Evolutionary conservation across 202 grass and related monocot species (phyloP), one percentile per base, ranked within the genome.

Genomic region (Musa balbisiana): DNA sequence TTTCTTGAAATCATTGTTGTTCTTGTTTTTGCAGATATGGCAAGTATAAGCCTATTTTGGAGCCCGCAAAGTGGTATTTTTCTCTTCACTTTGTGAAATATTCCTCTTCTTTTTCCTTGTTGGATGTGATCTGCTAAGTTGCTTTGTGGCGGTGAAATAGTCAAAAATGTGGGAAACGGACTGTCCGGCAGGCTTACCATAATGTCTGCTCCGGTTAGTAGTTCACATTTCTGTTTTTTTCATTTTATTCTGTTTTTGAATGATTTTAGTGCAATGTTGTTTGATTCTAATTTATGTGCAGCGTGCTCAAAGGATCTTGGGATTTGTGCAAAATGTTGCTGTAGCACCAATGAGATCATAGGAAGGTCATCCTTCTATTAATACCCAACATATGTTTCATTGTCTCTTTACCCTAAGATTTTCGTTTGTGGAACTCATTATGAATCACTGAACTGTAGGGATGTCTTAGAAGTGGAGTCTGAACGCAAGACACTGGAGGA

Each of bases 291-390:
- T 49, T n/a, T 71, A 66, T 53, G 76, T 88, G 49, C 79, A 96
- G 89, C 70, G 76, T 96, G 92, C 78, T 90, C 92, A 53, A 92
- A 92, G 77, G 72, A 88, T 60, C 87, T 88, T 51, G 85, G 85
- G 20, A 77, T 92, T 71, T 96, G 92, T 73, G 81, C 92, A 10
- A 96, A 96, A 72, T 96, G 92, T 77, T 87, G 85, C 80, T 83
- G 73, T 26, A 19, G 0, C 77, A 84, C 81, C 62, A 83, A 67
- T 3, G 49, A 82, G 52, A 91, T 86, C 72, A 82, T 96, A 10
- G 92, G 89, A 85, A 92, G 92, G 92, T 96, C 63, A 76, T 77
- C 63, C 33, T 11, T 62, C 49, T 74, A 71, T 52, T 62, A 22
- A 64, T 77, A 2, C 43, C 9, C 52, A 62, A 15, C 19, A 43